A percentile compares a stretch with the other conserved stretches of the same genome.
Evolutionary conservation across 1,284 basidiomycete species (phyloP).

Genomic region (Moesziomyces sp.): DNA sequence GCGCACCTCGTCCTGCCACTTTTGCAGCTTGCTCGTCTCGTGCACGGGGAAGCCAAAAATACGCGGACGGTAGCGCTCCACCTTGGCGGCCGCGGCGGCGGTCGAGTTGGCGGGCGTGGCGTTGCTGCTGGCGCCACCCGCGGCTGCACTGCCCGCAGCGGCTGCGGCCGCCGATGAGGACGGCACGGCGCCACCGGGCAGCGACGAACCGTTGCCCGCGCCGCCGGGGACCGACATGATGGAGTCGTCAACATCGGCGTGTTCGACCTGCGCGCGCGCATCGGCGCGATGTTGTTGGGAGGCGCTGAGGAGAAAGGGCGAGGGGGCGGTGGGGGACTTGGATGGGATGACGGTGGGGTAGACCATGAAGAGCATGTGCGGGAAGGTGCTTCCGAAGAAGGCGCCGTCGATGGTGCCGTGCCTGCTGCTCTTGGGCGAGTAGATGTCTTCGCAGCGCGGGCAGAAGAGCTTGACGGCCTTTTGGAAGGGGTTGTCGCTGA

Average conservation of each 20-base stretch:
- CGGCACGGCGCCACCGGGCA: conserved; percentile 5
- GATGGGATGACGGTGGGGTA: conserved; percentile 77
- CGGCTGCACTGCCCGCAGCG: conserved; percentile 16
- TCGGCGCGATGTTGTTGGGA: conserved; percentile 31
- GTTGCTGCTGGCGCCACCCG: conserved; percentile 8
- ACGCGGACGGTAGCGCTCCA: conserved; percentile 63
- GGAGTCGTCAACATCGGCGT: conserved; percentile 65
- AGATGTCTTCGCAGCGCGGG: conserved; percentile 66
- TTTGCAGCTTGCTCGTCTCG: conserved; percentile 63
- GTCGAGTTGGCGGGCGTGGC: conserved; percentile 27
- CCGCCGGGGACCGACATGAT: conserved; percentile 35
- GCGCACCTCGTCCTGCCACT: conserved; percentile 63
- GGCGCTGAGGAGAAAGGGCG: conserved; percentile 53
- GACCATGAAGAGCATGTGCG: conserved; percentile 72
- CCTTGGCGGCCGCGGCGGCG: conserved; percentile 46
- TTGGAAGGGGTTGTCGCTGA: conserved; percentile 65
- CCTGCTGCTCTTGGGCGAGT: conserved; percentile 64
- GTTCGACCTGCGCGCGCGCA: conserved; percentile 69
- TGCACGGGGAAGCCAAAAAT: conserved; percentile 68
- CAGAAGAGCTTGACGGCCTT: conserved; percentile 67
- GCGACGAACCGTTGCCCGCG: conserved; percentile 24
- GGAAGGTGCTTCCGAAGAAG: conserved; percentile 66
- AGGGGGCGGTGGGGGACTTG: conserved; percentile 56
- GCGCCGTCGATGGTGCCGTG: conserved; percentile 68
- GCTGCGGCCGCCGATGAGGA: conserved; percentile 12